Evolutionary conservation across 2,329 filamentous ascomycete species (phyloP), one percentile per base, ranked within the genome.

Genomic region (Onygenales sp.): DNA sequence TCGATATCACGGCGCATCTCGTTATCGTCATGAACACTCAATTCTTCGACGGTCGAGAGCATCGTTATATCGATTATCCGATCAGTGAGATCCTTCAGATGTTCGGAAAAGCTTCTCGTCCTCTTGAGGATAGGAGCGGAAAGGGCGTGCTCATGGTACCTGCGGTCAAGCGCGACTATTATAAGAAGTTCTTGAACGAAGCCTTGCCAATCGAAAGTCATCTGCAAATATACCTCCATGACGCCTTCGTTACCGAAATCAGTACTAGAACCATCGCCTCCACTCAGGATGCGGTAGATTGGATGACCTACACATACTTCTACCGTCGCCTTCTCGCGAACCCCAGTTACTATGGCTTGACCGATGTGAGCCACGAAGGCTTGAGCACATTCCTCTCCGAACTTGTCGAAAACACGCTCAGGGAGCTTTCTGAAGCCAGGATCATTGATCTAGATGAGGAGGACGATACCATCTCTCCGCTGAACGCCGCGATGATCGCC

Each of bases 301-400:
- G 93, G 93, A 89, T 90, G 39, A 97, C 93, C 0, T 97, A 96
- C 68, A 96, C 92, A 9, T 98, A 95, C 75, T 96, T 97, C 74
- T 98, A 98, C 74, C 86, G 93, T 43, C 86, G 93, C 55, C 80
- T 98, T 39, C 80, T 97, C 38, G 91, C 92, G 33, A 98, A 98
- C 67, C 93, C 93, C 7, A 96, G 89, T 71, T 98, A 91, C 75
- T 98, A 98, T 74, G 88, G 89, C 61, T 75, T 98, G 57, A 85
- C 85, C 13, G 89, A 91, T 66, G 88, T 89, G 3, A 91, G 88
- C 0, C 89, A 96, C 60, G 92, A 97, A 61, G 91, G 88, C 2
- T 78, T 98, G n/a, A 96, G 90, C 70, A 86, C 87, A 35, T 93
- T 93, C 74, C 78, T 98, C 62, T 97, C 94, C 1, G 92, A 97